Base-by-base conservation (phyloP, 257 asterid genomes). In the Przewalskia tangutica region DNA sequence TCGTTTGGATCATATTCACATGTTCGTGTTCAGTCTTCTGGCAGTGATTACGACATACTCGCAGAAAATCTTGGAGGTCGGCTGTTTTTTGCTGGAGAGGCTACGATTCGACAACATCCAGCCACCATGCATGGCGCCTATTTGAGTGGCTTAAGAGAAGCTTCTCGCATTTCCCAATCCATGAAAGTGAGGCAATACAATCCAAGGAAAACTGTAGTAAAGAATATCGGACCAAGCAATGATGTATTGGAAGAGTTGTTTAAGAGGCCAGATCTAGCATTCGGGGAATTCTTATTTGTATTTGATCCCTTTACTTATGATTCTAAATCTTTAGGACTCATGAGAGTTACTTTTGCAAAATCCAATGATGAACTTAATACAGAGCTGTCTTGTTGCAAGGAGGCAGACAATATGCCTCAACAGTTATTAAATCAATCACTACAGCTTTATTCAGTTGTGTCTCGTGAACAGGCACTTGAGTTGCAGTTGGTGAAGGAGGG, bases 51-150 rank as follows among this genome's bases (percentile, higher is more conserved):
- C 65, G 97, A 93, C 82, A 82, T 86, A 84, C 94, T 93, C 38
- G 92, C 94, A 56, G 97, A 93, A 87, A 89, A 82, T 80, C 87
- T 92, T 48, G 93, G 80, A 17, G 86, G 65, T 77, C 91, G 92
- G 73, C 85, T 93, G 77, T 93, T 91, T 86, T 92, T 93, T 48
- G 97, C 92, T 46, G 97, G 97, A 54, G 97, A 93, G 86, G 97
- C 97, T 79, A 93, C 97, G 10, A 93, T 85, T 50, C 89, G 95
- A 75, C 91, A 93, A 82, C 89, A 90, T 82, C 97, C 97, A n/a
- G 97, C 97, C 82, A 93, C 97, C 84, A 93, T 93, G 97, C 97
- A 91, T 27, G 97, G 97, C 60, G 97, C 97, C 79, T 93, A 90
- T 77, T 93, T 93, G 81, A 93, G 97, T 77, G 97, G 97, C 77